Evolutionary conservation across 805 yeast genomes (phyloP).

Genomic region (Barnettozyma populi): DNA sequence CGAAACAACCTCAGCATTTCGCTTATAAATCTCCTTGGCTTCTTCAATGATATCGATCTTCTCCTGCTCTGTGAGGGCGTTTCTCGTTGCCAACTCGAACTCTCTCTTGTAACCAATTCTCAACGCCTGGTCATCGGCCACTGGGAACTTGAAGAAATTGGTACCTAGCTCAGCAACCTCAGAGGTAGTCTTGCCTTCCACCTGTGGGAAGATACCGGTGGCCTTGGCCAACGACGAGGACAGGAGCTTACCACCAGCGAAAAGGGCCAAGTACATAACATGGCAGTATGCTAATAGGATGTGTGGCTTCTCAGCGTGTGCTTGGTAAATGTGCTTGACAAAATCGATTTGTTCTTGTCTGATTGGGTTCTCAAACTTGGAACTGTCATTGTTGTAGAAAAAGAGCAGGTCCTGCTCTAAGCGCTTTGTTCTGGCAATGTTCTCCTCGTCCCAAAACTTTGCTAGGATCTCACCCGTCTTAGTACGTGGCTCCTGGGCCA

Average conservation of each 20-base stretch:
- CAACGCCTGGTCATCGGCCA: conserved; percentile 58
- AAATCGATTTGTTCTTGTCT: conserved; percentile 59
- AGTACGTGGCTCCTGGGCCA: conserved; percentile 28
- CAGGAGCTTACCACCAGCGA: conserved; percentile 81
- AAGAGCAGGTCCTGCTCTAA: conserved; percentile 60
- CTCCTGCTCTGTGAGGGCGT: conserved; percentile 61
- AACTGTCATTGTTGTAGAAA: conserved; percentile 50
- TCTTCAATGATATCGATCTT: conserved; percentile 67
- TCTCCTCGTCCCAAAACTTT: conserved; percentile 63
- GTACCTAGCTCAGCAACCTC: conserved; percentile 61
- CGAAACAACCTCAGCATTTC: conserved; percentile 52
- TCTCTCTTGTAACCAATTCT: conserved; percentile 66
- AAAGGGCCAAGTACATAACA: conserved; percentile 76
- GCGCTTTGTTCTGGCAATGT: conserved; percentile 50
- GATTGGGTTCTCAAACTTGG: conserved; percentile 53
- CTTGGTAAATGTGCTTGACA: conserved; percentile 50
- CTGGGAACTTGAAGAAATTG: conserved; percentile 66
- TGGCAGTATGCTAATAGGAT: conserved; percentile 76
- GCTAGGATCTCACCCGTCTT: conserved; percentile 39
- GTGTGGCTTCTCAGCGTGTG: conserved; percentile 59
- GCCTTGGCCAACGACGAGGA: conserved; percentile 60
- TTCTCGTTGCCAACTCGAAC: conserved; percentile 72
- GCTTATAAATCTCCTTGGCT: conserved; percentile 56
- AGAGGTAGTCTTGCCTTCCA: conserved; percentile 57
- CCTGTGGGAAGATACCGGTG: conserved; percentile 69